Percentiles rank a stretch among this genome's conserved stretches.
These are phyloP conservation scores for Rossbeevera mucosa DNA, from an alignment of 768 basidiomycete genomes.

Conservation along the genomic window DNA sequence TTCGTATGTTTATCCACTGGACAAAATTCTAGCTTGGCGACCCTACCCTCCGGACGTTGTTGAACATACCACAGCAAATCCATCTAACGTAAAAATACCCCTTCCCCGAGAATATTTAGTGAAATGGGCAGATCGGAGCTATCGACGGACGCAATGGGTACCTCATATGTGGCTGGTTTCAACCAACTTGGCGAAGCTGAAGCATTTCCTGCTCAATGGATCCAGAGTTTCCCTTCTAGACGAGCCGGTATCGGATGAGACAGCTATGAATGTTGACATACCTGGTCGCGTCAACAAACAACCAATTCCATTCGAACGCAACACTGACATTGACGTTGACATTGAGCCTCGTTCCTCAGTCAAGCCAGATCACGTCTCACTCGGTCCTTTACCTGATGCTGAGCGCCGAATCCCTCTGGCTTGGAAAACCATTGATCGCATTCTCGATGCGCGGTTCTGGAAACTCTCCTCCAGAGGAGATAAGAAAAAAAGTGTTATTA, in stretches of 20 bases:
- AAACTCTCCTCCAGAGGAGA: constrained; percentile 30
- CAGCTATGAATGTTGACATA: constrained; percentile 26
- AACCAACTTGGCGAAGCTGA: constrained; percentile 60
- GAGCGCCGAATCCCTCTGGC: constrained; percentile 65
- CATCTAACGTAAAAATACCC: constrained; percentile 48
- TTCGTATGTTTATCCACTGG: constrained; percentile 64
- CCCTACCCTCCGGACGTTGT: constrained; percentile 65
- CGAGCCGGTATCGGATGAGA: constrained; percentile 34
- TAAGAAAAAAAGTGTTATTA: constrained; percentile 21
- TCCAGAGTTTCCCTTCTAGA: constrained; percentile 63
- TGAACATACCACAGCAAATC: constrained; percentile 44
- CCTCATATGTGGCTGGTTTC: constrained; percentile 87
- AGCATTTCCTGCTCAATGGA: constrained; percentile 70
- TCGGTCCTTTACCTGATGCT: constrained; percentile 59
- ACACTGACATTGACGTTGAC: constrained; percentile 32
- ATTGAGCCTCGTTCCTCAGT: constrained; percentile 27
- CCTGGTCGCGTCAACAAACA: constrained; percentile 19
- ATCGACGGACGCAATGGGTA: constrained; percentile 80
- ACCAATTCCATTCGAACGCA: constrained; percentile 38
- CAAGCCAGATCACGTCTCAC: constrained; percentile 28
- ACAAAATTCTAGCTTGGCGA: constrained; percentile 91
- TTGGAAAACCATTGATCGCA: constrained; percentile 91
- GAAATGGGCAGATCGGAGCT: constrained; percentile 82
- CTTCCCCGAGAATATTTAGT: constrained; percentile 91
- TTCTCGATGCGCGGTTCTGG: constrained; percentile 78